phyloP scores from a whole-genome alignment of 2,329 filamentous ascomycete genomes.

The Hymenoscyphus salicellus region DNA sequence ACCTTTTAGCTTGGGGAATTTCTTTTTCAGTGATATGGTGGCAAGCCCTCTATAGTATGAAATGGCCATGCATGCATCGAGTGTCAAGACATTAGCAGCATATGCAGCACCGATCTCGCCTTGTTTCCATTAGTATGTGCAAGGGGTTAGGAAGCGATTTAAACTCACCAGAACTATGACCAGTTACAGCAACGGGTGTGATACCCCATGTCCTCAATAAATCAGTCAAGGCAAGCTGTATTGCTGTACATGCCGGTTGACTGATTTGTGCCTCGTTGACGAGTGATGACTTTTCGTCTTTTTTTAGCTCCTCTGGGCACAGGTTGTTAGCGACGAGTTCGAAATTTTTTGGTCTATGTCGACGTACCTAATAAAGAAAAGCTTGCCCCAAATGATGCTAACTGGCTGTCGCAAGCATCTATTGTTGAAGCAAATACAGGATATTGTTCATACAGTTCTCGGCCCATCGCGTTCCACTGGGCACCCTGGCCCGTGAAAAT shows the following conservation, averaged over 20 bases:
- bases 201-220: constrained; percentile 44
- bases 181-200: constrained; percentile 38
- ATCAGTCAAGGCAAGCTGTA: constrained; percentile 47
- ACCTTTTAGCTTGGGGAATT: constrained; percentile 15
- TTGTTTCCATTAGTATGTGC: not conserved
- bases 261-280: constrained; percentile 31
- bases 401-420: constrained; percentile 34
- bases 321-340: not conserved
- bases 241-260: constrained; percentile 45
- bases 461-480: constrained; percentile 31
- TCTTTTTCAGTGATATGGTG: constrained; percentile 18
- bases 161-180: constrained; percentile 43
- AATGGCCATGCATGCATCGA: constrained; percentile 39
- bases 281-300: constrained; percentile 24
- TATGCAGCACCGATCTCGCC: constrained; percentile 48
- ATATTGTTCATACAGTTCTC: constrained; percentile 27
- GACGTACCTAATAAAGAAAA: constrained; percentile 27
- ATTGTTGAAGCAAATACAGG: constrained; percentile 26
- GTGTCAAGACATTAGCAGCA: constrained; percentile 37
- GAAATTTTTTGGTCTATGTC: not conserved
- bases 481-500: constrained; percentile 34
- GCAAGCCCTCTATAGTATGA: constrained; percentile 43
- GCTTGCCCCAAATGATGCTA: constrained; percentile 29
- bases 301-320: constrained; percentile 26
- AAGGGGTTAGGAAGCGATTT: not conserved